A percentile compares a stretch with the other conserved stretches of the same genome.
Conservation (phyloP, 805 yeast genomes). For the Priceomyces melissophilus region DNA sequence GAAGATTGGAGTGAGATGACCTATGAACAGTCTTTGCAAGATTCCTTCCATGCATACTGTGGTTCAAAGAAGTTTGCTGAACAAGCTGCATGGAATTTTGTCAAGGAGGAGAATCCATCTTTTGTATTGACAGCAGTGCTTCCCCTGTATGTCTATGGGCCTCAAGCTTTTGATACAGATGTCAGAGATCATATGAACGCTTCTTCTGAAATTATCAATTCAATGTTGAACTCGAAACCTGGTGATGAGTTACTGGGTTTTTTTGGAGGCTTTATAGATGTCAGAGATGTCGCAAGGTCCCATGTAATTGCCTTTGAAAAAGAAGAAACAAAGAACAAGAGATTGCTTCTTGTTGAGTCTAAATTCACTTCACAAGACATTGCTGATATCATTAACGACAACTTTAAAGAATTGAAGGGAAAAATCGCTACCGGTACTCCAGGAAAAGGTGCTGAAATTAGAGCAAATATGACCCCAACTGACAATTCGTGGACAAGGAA, state of each 20-base stretch:
- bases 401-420: constrained; percentile 16
- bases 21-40: constrained; percentile 43
- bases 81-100: constrained; percentile 56
- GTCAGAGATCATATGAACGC: constrained; percentile 21
- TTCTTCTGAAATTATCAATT: constrained; percentile 25
- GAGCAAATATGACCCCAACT: constrained; percentile 3
- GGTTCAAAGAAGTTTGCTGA: constrained; percentile 66
- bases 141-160: constrained; percentile 50
- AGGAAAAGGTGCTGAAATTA: constrained; percentile 3
- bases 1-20: constrained; percentile 52
- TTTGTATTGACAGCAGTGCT: constrained; percentile 39
- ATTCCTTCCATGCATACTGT: constrained; percentile 43
- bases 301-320: constrained; percentile 50
- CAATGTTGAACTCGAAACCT: constrained; percentile 21
- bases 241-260: constrained; percentile 11
- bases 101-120: constrained; percentile 31
- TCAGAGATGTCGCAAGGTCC: constrained; percentile 59
- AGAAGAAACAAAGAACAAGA: constrained; percentile 24
- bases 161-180: constrained; percentile 41
- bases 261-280: constrained; percentile 42
- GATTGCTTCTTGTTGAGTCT: constrained; percentile 20
- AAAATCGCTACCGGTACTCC: constrained; percentile 10
- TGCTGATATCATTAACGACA: constrained; percentile 18
- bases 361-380: constrained; percentile 20
- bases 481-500: constrained; percentile 30